phyloP scores from a whole-genome alignment of 1,284 basidiomycete genomes.

The Boletellus dicymbophilus region DNA sequence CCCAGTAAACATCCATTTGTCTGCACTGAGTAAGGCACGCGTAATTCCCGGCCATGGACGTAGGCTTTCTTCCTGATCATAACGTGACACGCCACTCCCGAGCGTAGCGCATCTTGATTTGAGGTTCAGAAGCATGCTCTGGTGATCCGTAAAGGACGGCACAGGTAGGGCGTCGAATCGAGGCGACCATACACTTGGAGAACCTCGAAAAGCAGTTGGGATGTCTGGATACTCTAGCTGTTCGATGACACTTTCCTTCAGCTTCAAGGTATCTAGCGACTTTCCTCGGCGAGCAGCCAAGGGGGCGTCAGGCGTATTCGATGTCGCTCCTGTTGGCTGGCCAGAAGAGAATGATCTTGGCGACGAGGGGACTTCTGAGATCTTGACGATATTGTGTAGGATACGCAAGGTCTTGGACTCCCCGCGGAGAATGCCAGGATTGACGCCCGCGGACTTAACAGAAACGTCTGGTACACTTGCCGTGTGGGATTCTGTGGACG shows the following conservation, averaged over 20 bases:
- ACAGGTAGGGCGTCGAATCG: conserved; percentile 33
- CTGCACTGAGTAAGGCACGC: conserved; percentile 7
- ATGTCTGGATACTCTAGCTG: conserved; percentile 54
- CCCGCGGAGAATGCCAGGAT: conserved; percentile 4
- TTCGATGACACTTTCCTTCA: conserved; percentile 31
- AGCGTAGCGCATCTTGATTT: conserved; percentile 42
- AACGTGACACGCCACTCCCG: conserved; percentile 16
- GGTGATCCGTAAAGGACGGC: conserved; percentile 43
- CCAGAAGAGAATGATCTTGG: conserved; percentile 1
- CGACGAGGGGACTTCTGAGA: background rate
- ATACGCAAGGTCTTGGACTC: conserved; percentile 7
- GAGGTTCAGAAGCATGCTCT: conserved; percentile 57
- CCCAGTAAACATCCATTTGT: conserved; percentile 26
- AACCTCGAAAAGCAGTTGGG: conserved; percentile 62
- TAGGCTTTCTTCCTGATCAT: conserved; percentile 17
- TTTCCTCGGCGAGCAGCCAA: conserved; percentile 58
- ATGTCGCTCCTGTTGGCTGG: background rate
- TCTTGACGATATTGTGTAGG: conserved; percentile 1
- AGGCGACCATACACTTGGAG: conserved; percentile 49
- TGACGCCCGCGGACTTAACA: conserved; percentile 11
- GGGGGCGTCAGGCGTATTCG: conserved; percentile 26
- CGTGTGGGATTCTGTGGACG: conserved; percentile 2
- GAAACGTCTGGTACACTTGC: conserved; percentile 1
- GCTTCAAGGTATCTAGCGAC: conserved; percentile 41
- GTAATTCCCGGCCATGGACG: background rate